Evolutionary conservation across 179 eudicot species (phyloP).

Genomic region (Spinacia oleracea): DNA sequence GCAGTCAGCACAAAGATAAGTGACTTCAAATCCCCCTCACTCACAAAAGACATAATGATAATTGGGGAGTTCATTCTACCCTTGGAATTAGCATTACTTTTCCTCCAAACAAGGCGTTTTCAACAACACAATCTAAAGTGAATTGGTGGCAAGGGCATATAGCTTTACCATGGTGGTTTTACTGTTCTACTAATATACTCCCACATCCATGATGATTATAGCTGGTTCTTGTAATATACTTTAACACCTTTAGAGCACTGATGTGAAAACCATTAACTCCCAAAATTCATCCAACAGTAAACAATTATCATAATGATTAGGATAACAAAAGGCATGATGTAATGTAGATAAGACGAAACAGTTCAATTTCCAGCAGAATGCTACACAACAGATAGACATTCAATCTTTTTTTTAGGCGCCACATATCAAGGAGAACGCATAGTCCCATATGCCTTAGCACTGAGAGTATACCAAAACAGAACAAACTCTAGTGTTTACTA

Average conservation of each 20-base stretch:
- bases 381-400: neutral
- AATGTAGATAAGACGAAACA: neutral
- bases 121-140: too few species aligned
- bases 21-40: neutral
- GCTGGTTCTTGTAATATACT: neutral
- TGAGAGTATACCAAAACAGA: neutral
- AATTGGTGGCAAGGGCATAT: slow-evolving; percentile 2
- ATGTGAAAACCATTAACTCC: neutral
- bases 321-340: neutral
- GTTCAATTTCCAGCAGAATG: neutral
- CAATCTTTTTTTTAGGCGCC: neutral
- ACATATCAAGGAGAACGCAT: slow-evolving; percentile 7
- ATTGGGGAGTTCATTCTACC: neutral
- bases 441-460: neutral
- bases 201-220: neutral
- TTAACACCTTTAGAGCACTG: neutral
- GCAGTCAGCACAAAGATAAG: neutral
- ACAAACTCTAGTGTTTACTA: too few species aligned
- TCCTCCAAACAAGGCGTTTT: neutral
- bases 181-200: neutral
- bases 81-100: neutral
- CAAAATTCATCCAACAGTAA: neutral
- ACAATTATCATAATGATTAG: neutral
- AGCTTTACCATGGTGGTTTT: neutral
- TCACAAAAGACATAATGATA: neutral